A percentile compares a stretch with the other conserved stretches of the same genome.
phyloP scores from a whole-genome alignment of 2,329 filamentous ascomycete genomes.

The Aspergillus niger region DNA sequence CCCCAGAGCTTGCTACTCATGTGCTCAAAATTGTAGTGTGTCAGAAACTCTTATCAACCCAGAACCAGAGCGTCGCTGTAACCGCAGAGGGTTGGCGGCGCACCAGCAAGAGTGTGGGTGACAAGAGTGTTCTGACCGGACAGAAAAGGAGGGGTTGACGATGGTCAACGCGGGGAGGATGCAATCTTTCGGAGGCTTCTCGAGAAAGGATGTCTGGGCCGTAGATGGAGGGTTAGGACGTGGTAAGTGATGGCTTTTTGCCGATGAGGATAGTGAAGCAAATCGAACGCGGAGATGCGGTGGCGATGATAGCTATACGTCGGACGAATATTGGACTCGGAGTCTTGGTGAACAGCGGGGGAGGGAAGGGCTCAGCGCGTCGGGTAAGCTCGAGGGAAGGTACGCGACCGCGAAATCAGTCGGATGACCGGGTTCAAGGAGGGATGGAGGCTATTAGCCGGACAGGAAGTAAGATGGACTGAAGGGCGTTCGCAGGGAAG shows the following conservation, averaged over 20 bases:
- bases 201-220: neutral
- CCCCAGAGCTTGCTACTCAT: constrained; percentile 99
- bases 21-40: constrained; percentile 51
- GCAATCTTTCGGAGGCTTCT: neutral
- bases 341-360: constrained; percentile 6
- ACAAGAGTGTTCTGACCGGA: constrained; percentile 32
- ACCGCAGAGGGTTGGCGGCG: constrained; percentile 79
- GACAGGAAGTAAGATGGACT: neutral
- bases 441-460: constrained; percentile 4
- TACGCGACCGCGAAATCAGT: constrained; percentile 17
- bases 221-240: neutral
- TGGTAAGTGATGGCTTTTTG: neutral
- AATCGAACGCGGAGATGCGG: constrained; percentile 17
- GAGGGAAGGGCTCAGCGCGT: constrained; percentile 2
- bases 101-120: constrained; percentile 63
- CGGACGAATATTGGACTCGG: constrained; percentile 16
- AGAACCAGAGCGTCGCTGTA: constrained; percentile 81
- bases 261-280: neutral
- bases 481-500: neutral
- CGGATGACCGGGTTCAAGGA: neutral
- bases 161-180: constrained; percentile 21
- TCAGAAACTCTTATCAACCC: constrained; percentile 54
- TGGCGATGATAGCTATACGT: constrained; percentile 24
- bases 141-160: constrained; percentile 13
- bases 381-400: constrained; percentile 4